phyloP scores from a whole-genome alignment of 805 yeast genomes.

The Ogataea polymorpha region DNA sequence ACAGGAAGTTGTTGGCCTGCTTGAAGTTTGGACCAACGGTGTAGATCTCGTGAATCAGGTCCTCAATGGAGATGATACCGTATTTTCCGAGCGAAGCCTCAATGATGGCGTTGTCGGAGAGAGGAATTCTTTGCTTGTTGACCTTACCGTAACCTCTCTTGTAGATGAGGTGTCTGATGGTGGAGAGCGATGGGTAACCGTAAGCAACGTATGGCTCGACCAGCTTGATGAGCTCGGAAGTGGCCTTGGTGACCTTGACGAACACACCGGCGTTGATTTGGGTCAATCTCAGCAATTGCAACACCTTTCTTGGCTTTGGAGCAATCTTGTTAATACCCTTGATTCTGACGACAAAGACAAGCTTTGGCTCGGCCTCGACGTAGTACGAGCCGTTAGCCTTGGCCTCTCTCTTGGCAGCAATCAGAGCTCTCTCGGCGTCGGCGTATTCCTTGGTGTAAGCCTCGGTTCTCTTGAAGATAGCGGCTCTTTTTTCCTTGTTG shows the following conservation, averaged over 20 bases:
- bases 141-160: constrained; percentile 98
- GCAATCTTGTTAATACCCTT: constrained; percentile 99
- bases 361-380: constrained; percentile 92
- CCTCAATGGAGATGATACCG: constrained; percentile 91
- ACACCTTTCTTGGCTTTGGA: constrained; percentile 98
- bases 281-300: constrained; percentile 88
- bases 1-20: constrained; percentile 96
- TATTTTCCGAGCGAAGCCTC: constrained; percentile 87
- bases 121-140: constrained; percentile 92
- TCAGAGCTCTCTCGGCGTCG: constrained; percentile 84
- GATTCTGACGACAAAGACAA: constrained; percentile 95
- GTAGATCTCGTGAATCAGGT: constrained; percentile 93
- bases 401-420: constrained; percentile 88
- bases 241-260: constrained; percentile 94
- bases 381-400: constrained; percentile 91
- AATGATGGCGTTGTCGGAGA: constrained; percentile 82
- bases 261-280: constrained; percentile 95
- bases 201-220: constrained; percentile 96
- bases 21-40: constrained; percentile 98
- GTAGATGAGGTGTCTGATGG: constrained; percentile 90
- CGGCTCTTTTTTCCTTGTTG: constrained; percentile 45
- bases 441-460: constrained; percentile 94
- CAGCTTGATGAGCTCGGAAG: constrained; percentile 85
- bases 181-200: constrained; percentile 94
- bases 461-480: constrained; percentile 84